phyloP scores from a whole-genome alignment of 306 rosid genomes.

The Cicer yamashitae region DNA sequence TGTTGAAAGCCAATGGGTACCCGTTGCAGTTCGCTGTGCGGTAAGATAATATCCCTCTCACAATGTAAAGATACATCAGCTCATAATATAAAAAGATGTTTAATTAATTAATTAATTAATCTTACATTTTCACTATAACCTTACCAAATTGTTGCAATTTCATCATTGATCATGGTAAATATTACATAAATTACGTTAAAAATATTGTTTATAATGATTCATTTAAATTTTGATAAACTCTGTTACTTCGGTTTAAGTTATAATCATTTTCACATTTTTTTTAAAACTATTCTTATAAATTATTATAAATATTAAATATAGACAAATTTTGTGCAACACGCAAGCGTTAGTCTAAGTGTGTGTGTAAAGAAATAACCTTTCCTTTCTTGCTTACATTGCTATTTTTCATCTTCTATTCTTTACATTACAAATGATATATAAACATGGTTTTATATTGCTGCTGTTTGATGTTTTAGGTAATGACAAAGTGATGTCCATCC shows the following conservation, averaged over 20 bases:
- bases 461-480: conserved; percentile 12
- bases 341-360: not conserved
- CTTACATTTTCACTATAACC: not conserved
- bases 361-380: not conserved
- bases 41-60: conserved; percentile 54
- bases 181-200: too few species aligned
- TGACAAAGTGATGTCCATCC: conserved; percentile 16
- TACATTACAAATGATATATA: not conserved
- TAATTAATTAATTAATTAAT: not conserved
- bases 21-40: conserved; percentile 78
- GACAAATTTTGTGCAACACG: not conserved
- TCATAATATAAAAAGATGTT: not conserved
- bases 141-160: too few species aligned
- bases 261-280: too few species aligned
- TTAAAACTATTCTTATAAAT: too few species aligned
- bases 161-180: too few species aligned
- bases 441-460: not conserved
- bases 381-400: not conserved
- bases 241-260: too few species aligned
- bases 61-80: not conserved
- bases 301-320: not conserved
- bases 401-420: not conserved
- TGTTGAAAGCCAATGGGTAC: conserved; percentile 96
- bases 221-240: too few species aligned
- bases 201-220: too few species aligned